Evolutionary conservation across 129 eudicot genomes (phyloP).

Genomic region (Arctium lappa): DNA sequence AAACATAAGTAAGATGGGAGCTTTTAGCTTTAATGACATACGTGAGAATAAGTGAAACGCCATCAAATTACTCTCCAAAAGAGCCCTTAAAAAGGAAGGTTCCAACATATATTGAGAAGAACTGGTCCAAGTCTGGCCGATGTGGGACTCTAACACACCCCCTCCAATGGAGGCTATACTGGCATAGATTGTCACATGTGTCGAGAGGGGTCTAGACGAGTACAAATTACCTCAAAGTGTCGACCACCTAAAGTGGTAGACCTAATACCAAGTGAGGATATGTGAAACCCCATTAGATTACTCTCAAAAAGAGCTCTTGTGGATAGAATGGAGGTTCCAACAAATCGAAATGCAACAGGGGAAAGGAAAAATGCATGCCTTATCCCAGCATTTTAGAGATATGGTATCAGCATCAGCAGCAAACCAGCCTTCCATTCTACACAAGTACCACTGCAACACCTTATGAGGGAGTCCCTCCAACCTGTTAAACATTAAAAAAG

Average conservation of each 20-base stretch:
- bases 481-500: constrained; percentile 27
- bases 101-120: no score
- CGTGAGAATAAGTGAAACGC: background rate
- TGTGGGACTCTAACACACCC: no score
- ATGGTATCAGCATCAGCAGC: constrained; percentile 97
- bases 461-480: constrained; percentile 78
- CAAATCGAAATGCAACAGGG: background rate
- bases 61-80: background rate
- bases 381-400: constrained; percentile 91
- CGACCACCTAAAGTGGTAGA: no score
- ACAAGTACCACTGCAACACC: constrained; percentile 96
- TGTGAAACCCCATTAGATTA: background rate
- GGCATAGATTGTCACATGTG: no score
- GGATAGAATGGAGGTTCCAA: background rate
- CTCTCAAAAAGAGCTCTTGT: no score
- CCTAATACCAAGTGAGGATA: no score
- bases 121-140: no score
- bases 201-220: no score
- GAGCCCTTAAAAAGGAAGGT: background rate
- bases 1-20: background rate
- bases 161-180: no score
- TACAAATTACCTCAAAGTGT: no score
- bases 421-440: constrained; percentile 99
- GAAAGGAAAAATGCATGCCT: constrained; percentile 33
- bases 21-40: background rate